Percentiles rank a stretch among this genome's conserved stretches.
phyloP scores from a whole-genome alignment of 176 grass and related monocot genomes.

The Cymbopogon citratus region DNA sequence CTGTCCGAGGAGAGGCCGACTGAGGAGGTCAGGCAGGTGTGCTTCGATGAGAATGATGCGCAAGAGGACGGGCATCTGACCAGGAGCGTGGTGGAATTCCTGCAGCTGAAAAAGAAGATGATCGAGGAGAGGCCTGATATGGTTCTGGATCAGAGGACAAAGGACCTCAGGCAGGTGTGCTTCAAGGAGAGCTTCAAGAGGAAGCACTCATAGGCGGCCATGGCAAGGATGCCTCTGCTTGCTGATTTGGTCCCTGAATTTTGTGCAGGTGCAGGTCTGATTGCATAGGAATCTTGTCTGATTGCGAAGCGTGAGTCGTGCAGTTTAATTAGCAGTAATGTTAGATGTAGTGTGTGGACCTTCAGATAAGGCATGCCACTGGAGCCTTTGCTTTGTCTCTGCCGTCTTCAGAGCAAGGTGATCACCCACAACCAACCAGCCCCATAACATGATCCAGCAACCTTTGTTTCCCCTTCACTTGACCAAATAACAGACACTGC shows the following conservation, averaged over 20 bases:
- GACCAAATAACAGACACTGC: no score
- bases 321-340: not conserved
- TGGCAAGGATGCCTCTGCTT: no score
- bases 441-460: no score
- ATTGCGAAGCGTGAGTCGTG: not conserved
- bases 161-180: slow-evolving; percentile 43
- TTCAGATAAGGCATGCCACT: not conserved
- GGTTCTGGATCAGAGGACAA: slow-evolving; percentile 30
- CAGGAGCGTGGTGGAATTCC: not conserved
- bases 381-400: no score
- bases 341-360: not conserved
- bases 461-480: no score
- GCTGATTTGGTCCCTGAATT: no score
- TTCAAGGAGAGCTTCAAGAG: slow-evolving; percentile 48
- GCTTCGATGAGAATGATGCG: slow-evolving; percentile 29
- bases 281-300: no score
- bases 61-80: not conserved
- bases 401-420: no score
- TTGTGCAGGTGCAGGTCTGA: no score
- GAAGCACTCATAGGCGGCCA: not conserved
- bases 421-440: no score
- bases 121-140: slow-evolving; percentile 43
- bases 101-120: slow-evolving; percentile 28
- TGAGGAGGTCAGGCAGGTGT: slow-evolving; percentile 43
- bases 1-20: slow-evolving; percentile 42